Evolutionary conservation across 1,284 basidiomycete genomes (phyloP).

Genomic region (Ustilago nuda): DNA sequence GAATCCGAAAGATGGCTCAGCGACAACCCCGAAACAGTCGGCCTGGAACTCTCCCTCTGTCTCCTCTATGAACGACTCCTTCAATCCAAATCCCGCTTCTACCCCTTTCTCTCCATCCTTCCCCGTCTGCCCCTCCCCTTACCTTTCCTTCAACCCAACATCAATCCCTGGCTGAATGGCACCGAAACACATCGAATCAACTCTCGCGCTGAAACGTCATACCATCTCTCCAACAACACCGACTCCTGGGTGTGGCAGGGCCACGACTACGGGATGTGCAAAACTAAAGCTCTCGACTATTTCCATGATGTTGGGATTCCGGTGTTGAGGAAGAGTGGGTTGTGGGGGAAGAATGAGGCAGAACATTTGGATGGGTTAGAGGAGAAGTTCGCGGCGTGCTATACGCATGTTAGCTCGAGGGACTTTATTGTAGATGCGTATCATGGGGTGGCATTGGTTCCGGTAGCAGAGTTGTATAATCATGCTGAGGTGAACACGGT

Average conservation of each 20-base stretch:
- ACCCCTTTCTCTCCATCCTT: slow-evolving; percentile 46
- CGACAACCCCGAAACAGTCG: slow-evolving; percentile 34
- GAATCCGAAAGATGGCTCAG: slow-evolving; percentile 18
- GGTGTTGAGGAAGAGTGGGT: slow-evolving; percentile 14
- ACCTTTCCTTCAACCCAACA: slow-evolving; percentile 16
- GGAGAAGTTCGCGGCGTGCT: slow-evolving; percentile 39
- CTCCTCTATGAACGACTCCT: slow-evolving; percentile 54
- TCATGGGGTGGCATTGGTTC: slow-evolving; percentile 59
- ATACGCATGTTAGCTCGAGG: slow-evolving; percentile 57
- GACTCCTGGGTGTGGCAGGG: slow-evolving; percentile 16
- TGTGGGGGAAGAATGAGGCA: slow-evolving; percentile 13
- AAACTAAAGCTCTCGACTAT: slow-evolving; percentile 32
- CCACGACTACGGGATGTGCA: slow-evolving; percentile 44
- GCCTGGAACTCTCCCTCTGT: slow-evolving; percentile 54
- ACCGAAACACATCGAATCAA: slow-evolving; percentile 44
- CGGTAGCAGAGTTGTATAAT: slow-evolving; percentile 64
- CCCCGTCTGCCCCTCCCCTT: slow-evolving; percentile 37
- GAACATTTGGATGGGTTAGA: slow-evolving; percentile 31
- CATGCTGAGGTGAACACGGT: slow-evolving; percentile 54
- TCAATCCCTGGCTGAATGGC: slow-evolving; percentile 26
- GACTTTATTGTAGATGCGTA: slow-evolving; percentile 62
- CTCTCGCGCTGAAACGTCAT: slow-evolving; percentile 13
- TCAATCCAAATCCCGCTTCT: slow-evolving; percentile 36
- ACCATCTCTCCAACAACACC: slow-evolving; percentile 2
- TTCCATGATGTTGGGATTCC: slow-evolving; percentile 30